These are phyloP conservation scores for Elsinoe necatrix DNA, from an alignment of 2,329 filamentous ascomycete genomes.

Conservation along the genomic window DNA sequence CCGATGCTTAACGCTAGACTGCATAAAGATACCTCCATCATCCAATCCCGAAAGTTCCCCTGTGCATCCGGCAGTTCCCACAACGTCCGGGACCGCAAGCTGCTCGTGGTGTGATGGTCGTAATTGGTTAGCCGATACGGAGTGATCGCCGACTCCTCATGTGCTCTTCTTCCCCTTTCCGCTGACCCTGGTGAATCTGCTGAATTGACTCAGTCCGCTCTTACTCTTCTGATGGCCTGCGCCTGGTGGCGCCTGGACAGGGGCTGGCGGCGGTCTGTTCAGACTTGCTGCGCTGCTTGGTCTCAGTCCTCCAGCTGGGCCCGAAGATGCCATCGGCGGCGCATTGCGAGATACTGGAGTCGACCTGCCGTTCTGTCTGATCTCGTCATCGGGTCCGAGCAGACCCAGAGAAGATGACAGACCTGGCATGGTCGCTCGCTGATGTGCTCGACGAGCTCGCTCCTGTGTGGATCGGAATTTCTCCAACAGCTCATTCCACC, in stretches of 20 bases:
- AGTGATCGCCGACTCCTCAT: background rate
- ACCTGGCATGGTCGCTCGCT: constrained; percentile 22
- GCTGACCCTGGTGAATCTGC: constrained; percentile 36
- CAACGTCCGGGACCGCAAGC: background rate
- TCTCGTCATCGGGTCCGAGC: constrained; percentile 20
- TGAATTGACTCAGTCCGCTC: constrained; percentile 38
- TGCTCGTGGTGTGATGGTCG: too few relatives aligned
- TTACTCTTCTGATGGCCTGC: constrained; percentile 26
- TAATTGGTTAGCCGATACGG: too few relatives aligned
- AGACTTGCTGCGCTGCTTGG: constrained; percentile 17
- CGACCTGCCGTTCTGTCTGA: constrained; percentile 12
- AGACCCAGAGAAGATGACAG: constrained; percentile 17
- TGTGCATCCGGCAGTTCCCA: background rate
- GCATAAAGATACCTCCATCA: background rate
- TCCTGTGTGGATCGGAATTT: constrained; percentile 93
- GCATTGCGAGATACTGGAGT: constrained; percentile 3
- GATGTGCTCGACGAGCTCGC: constrained; percentile 62
- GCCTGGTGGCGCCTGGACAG: constrained; percentile 9
- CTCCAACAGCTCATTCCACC: constrained; percentile 86
- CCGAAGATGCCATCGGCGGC: background rate
- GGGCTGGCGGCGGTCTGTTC: constrained; percentile 6
- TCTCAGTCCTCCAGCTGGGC: constrained; percentile 12
- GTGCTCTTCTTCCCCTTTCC: constrained; percentile 26
- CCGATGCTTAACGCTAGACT: background rate
- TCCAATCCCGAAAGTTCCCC: background rate